Percentiles rank a stretch among this genome's conserved stretches.
Conservation (phyloP, 2,329 filamentous ascomycete species). For the Beauveria medogensis region DNA sequence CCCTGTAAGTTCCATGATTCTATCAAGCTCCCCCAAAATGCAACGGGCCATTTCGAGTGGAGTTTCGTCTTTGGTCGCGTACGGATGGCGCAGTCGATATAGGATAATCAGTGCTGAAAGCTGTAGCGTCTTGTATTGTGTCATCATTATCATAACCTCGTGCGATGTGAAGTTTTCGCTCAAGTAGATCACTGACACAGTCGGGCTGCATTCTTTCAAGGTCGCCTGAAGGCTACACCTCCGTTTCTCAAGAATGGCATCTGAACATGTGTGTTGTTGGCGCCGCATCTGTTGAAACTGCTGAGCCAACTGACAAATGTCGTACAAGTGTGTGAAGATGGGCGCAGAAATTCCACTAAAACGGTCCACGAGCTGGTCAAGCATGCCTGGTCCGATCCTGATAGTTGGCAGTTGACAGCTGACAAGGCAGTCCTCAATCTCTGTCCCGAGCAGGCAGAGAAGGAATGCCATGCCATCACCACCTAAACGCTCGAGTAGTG, state of each 20-base stretch:
- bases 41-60: not conserved
- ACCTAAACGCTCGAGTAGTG: not conserved
- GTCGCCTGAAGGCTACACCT: not conserved
- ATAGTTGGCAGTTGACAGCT: slow-evolving; percentile 5
- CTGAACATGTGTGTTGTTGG: not conserved
- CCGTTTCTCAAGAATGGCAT: not conserved
- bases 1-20: slow-evolving; percentile 1
- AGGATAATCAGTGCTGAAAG: slow-evolving; percentile 4
- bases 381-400: not conserved
- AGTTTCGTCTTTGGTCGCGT: not conserved
- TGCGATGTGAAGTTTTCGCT: not conserved
- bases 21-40: slow-evolving; percentile 9
- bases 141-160: slow-evolving; percentile 7
- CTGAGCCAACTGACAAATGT: slow-evolving; percentile 7
- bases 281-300: not conserved
- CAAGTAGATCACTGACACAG: not conserved
- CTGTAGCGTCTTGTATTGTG: slow-evolving; percentile 2
- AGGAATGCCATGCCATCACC: slow-evolving; percentile 6
- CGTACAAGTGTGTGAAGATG: slow-evolving; percentile 9
- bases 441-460: slow-evolving; percentile 10
- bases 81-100: slow-evolving; percentile 8
- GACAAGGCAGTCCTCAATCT: slow-evolving; percentile 8
- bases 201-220: not conserved
- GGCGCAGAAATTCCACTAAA: slow-evolving; percentile 11
- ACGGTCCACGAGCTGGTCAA: slow-evolving; percentile 5